These are phyloP conservation scores for Alternaria viburni DNA, from an alignment of 2,329 filamentous ascomycete species.

Conservation along the genomic window DNA sequence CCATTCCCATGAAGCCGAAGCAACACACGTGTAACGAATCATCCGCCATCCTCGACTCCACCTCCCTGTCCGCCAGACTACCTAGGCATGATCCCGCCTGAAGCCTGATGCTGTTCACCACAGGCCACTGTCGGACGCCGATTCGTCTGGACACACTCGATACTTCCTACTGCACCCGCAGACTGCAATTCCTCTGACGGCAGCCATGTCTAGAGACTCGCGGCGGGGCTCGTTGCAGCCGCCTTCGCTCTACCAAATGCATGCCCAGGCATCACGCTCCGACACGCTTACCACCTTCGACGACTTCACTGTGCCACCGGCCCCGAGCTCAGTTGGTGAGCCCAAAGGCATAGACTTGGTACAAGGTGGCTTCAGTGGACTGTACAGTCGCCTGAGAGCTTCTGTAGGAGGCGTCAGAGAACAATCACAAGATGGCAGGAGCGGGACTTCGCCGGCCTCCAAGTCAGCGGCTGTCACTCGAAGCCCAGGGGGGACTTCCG, in stretches of 20 bases:
- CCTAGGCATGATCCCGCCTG: conserved; percentile 2
- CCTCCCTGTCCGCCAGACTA: background rate
- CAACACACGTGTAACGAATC: conserved; percentile 4
- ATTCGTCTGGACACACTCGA: conserved; percentile 5
- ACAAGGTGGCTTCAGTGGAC: conserved; percentile 83
- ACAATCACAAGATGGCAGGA: conserved; percentile 36
- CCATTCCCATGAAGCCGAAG: background rate
- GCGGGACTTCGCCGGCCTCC: conserved; percentile 16
- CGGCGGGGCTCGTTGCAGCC: conserved; percentile 28
- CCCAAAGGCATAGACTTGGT: conserved; percentile 76
- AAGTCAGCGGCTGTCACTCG: conserved; percentile 17
- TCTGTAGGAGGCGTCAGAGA: conserved; percentile 76
- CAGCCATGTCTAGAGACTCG: conserved; percentile 37
- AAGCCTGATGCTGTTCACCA: conserved; percentile 32
- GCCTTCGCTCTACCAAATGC: conserved; percentile 76
- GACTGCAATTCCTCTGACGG: background rate
- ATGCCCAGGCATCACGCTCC: conserved; percentile 84
- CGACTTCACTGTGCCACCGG: conserved; percentile 78
- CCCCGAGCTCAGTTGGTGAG: conserved; percentile 65
- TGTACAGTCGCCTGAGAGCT: conserved; percentile 85
- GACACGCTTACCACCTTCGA: conserved; percentile 90
- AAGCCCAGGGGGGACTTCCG: conserved; percentile 37
- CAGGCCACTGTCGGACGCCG: conserved; percentile 8
- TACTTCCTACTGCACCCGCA: conserved; percentile 1
- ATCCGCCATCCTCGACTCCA: background rate